Base-by-base conservation (phyloP, 106 monocot genomes). In the Dendrobium nobile region DNA sequence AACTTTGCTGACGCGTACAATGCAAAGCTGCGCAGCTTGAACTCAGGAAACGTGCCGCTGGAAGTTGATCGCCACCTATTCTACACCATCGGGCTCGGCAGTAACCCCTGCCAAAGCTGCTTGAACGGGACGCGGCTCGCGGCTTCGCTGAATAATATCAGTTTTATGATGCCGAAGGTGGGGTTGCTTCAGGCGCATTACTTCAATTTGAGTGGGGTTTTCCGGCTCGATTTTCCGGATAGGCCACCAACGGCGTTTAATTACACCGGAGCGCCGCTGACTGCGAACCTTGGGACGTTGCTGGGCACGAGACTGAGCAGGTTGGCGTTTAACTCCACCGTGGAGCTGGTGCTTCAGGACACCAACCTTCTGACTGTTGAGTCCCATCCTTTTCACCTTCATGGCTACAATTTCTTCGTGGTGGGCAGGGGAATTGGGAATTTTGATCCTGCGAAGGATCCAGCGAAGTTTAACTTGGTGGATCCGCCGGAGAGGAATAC, bases 401-500 rank as follows among this genome's bases (percentile, higher is more conserved):
- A 84, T 27, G 84, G 84, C 24, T 79, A 61, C 78, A 84, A 79
- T 42, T 84, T 84, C 79, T 84, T 79, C 15, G 84, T 84, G n/a
- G 84, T 84, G 1, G 84, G 84, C n/a, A 84, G 59, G 55, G 84
- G 84, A 7, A 16, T 24, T 1, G 84, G 79, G 15, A 84, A 84
- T 58, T 84, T 79, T 10, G 75, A 84, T 24, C 61, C 73, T 19
- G 79, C 45, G 9, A 84, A 64, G 31, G 84, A 84, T 44, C 79
- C 79, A 27, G 79, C 79, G 7, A 84, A 79, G 64, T 79, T 59
- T 41, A 84, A 84, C 64, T 79, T 84, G 79, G 75, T 79, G 4
- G 84, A 84, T 37, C 84, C 84, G 54, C 84, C 79, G 45, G 84
- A 84, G 56, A 79, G 84, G 55, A 84, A 84, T 42, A 84, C 84